phyloP scores from a whole-genome alignment of 2,329 filamentous ascomycete species.

The Alternaria gaisen region DNA sequence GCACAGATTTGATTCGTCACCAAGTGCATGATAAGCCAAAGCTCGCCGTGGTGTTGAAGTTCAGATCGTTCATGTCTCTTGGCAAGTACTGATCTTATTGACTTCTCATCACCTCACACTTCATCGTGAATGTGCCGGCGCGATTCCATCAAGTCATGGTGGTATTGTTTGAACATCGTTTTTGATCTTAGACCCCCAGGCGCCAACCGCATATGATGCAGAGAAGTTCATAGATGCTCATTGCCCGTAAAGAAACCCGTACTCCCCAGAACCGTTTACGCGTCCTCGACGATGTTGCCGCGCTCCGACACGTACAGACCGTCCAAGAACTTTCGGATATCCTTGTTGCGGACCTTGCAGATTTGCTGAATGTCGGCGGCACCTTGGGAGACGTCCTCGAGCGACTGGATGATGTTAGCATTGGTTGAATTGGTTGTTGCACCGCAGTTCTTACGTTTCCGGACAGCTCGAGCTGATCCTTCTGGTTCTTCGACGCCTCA shows the following conservation, averaged over 20 bases:
- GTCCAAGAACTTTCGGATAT: constrained; percentile 99
- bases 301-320: constrained; percentile 99
- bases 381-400: constrained; percentile 97
- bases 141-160: constrained; percentile 39
- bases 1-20: constrained; percentile 2
- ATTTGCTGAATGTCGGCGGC: constrained; percentile 99
- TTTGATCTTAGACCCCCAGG: constrained; percentile 51
- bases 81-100: constrained; percentile 14
- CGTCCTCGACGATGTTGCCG: constrained; percentile 85
- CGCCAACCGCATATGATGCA: constrained; percentile 52
- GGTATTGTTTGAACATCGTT: constrained; percentile 51
- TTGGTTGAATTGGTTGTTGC: constrained; percentile 1
- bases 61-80: constrained; percentile 8
- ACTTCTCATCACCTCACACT: constrained; percentile 16
- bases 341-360: constrained; percentile 99
- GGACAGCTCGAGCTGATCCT: constrained; percentile 93
- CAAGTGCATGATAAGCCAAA: not conserved
- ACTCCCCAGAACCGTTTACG: constrained; percentile 44
- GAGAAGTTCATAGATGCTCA: constrained; percentile 53
- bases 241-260: constrained; percentile 53
- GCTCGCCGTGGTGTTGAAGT: constrained; percentile 10
- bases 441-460: constrained; percentile 70
- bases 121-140: constrained; percentile 13
- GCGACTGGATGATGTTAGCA: constrained; percentile 59
- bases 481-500: constrained; percentile 87